Evolutionary conservation across 495 filamentous ascomycete genomes (phyloP).

Genomic region (Podospora tetraspora): DNA sequence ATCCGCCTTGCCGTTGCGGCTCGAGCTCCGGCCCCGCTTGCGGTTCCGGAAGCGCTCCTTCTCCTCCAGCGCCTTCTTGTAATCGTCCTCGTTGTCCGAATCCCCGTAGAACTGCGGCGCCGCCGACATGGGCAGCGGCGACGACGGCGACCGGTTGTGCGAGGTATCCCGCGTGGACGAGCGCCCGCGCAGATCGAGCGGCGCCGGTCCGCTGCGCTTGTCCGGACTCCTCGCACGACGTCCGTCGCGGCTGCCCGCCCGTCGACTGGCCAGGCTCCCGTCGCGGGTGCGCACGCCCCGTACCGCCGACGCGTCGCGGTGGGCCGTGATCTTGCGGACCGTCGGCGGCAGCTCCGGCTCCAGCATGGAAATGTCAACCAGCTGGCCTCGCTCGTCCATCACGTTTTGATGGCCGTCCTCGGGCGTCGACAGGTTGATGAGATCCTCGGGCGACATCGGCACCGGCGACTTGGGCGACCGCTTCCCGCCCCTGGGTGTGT

Average conservation of each 20-base stretch:
- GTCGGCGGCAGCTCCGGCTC: slow-evolving; percentile 37
- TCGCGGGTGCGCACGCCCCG: slow-evolving; percentile 36
- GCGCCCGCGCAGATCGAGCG: slow-evolving; percentile 51
- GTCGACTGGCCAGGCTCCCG: slow-evolving; percentile 38
- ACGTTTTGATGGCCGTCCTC: slow-evolving; percentile 19
- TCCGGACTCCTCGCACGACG: slow-evolving; percentile 42
- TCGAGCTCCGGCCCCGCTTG: slow-evolving; percentile 51
- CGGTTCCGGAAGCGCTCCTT: slow-evolving; percentile 57
- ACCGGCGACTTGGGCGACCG: slow-evolving; percentile 84
- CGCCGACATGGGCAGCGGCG: slow-evolving; percentile 63
- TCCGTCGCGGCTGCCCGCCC: slow-evolving; percentile 18
- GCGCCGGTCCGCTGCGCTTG: slow-evolving; percentile 34
- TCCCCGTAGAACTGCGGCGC: slow-evolving; percentile 37
- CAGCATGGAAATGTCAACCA: slow-evolving; percentile 20
- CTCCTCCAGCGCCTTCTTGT: slow-evolving; percentile 55
- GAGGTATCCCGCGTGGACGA: slow-evolving; percentile 50
- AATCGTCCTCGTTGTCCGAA: slow-evolving; percentile 55
- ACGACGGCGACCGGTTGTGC: slow-evolving; percentile 68
- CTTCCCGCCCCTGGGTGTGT: slow-evolving; percentile 67
- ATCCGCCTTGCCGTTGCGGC: slow-evolving; percentile 35
- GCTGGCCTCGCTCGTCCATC: slow-evolving; percentile 3
- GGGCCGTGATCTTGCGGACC: slow-evolving; percentile 36
- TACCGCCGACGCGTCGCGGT: slow-evolving; percentile 30
- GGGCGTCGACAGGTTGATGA: slow-evolving; percentile 52
- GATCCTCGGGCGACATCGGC: slow-evolving; percentile 85